phyloP scores from a whole-genome alignment of 257 asterid genomes.

The Nicotiana benthamiana region DNA sequence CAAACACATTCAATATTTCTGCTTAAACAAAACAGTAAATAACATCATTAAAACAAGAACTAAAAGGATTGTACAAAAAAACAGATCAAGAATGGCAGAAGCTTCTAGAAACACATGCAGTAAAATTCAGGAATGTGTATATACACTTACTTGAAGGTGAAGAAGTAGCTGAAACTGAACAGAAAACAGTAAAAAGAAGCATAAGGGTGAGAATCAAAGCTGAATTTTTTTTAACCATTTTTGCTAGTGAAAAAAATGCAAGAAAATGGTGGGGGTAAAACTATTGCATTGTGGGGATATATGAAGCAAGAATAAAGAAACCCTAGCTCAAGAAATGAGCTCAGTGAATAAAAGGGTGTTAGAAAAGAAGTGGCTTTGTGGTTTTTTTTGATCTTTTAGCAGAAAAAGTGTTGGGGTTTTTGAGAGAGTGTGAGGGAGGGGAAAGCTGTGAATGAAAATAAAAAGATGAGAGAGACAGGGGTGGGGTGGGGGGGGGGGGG shows the following conservation, averaged over 20 bases:
- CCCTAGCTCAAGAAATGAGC: conserved; percentile 29
- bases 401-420: conserved; percentile 39
- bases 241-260: not conserved
- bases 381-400: not conserved
- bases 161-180: conserved; percentile 48
- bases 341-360: conserved; percentile 6
- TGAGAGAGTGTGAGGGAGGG: conserved; percentile 17
- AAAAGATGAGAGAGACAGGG: conserved; percentile 20
- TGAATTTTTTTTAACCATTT: conserved; percentile 24
- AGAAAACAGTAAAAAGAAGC: conserved; percentile 40
- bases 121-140: not conserved
- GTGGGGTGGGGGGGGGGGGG: not conserved
- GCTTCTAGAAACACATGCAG: conserved; percentile 6
- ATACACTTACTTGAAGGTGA: conserved; percentile 75
- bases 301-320: not conserved
- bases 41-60: not conserved
- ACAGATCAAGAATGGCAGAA: conserved; percentile 35
- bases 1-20: conserved; percentile 71
- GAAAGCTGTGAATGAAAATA: conserved; percentile 13
- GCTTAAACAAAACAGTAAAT: conserved; percentile 8
- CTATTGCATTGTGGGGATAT: conserved; percentile 6
- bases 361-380: conserved; percentile 9
- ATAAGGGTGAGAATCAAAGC: conserved; percentile 42
- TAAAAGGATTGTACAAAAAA: not conserved
- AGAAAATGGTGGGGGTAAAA: conserved; percentile 8